phyloP scores from a whole-genome alignment of 495 filamentous ascomycete species.

The Xylaria curta region DNA sequence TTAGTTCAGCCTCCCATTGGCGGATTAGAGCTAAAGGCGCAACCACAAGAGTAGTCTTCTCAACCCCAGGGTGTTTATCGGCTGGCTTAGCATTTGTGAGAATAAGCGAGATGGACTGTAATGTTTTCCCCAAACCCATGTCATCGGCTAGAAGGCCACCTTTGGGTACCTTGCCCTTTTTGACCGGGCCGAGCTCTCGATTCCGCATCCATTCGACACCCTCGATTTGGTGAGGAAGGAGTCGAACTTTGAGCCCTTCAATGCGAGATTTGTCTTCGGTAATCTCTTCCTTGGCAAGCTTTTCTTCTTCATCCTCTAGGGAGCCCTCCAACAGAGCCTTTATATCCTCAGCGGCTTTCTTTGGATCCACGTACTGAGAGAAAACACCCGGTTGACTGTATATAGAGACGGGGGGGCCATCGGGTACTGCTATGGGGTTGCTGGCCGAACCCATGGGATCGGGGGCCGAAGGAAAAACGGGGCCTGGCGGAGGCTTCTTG shows the following conservation, averaged over 20 bases:
- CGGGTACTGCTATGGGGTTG: slow-evolving; percentile 39
- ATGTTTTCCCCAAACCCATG: slow-evolving; percentile 85
- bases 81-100: slow-evolving; percentile 78
- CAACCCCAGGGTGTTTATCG: slow-evolving; percentile 65
- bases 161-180: slow-evolving; percentile 78
- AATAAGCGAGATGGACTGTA: slow-evolving; percentile 83
- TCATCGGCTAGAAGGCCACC: slow-evolving; percentile 89
- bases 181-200: slow-evolving; percentile 80
- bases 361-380: slow-evolving; percentile 74
- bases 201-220: slow-evolving; percentile 93
- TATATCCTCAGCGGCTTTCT: slow-evolving; percentile 81
- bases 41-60: slow-evolving; percentile 85
- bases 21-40: slow-evolving; percentile 95
- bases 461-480: slow-evolving; percentile 48
- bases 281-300: slow-evolving; percentile 54
- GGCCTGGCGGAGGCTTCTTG: slow-evolving; percentile 40
- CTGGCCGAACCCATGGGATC: slow-evolving; percentile 30
- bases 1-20: slow-evolving; percentile 95
- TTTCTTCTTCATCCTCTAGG: slow-evolving; percentile 80
- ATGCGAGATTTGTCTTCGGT: slow-evolving; percentile 51
- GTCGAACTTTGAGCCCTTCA: slow-evolving; percentile 82
- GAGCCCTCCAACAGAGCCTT: slow-evolving; percentile 87
- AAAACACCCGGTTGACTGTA: slow-evolving; percentile 59
- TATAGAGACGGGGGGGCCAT: slow-evolving; percentile 33
- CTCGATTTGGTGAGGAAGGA: slow-evolving; percentile 91